These are phyloP conservation scores for Barnettozyma sucrosica DNA, from an alignment of 805 yeast species.

Conservation along the genomic window DNA sequence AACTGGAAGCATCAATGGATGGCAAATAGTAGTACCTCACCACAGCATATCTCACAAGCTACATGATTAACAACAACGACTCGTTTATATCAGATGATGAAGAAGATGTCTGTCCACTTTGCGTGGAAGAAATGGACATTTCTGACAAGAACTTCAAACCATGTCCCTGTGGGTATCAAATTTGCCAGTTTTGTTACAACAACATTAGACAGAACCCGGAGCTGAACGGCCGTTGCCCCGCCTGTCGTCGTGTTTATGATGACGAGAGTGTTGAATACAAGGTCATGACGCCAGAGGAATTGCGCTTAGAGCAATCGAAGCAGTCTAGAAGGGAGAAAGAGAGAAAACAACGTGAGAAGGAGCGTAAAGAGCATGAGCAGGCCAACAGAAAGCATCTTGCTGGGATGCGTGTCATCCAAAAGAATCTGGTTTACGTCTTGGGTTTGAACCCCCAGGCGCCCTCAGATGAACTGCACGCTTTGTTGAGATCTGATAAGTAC, in stretches of 20 bases:
- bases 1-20: background rate
- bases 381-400: conserved; percentile 81
- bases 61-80: conserved; percentile 34
- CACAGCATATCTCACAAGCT: background rate
- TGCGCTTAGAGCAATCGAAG: conserved; percentile 71
- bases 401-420: conserved; percentile 97
- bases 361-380: conserved; percentile 83
- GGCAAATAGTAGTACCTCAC: background rate
- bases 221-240: conserved; percentile 94
- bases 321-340: conserved; percentile 78
- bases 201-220: conserved; percentile 94
- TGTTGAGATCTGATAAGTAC: conserved; percentile 82
- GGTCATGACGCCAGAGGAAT: conserved; percentile 76
- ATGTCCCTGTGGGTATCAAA: conserved; percentile 99
- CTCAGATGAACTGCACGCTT: conserved; percentile 77
- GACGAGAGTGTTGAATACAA: conserved; percentile 90
- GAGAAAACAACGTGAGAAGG: conserved; percentile 82
- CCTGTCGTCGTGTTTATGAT: conserved; percentile 90
- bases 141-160: conserved; percentile 96
- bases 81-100: conserved; percentile 72
- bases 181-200: conserved; percentile 97
- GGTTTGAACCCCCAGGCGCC: conserved; percentile 81
- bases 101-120: conserved; percentile 81
- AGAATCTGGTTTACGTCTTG: conserved; percentile 92
- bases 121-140: conserved; percentile 97